Evolutionary conservation across 1,139 yeast genomes (phyloP), one percentile per base, ranked within the genome.

Genomic region (Zhuliangozyma blackwelliae): DNA sequence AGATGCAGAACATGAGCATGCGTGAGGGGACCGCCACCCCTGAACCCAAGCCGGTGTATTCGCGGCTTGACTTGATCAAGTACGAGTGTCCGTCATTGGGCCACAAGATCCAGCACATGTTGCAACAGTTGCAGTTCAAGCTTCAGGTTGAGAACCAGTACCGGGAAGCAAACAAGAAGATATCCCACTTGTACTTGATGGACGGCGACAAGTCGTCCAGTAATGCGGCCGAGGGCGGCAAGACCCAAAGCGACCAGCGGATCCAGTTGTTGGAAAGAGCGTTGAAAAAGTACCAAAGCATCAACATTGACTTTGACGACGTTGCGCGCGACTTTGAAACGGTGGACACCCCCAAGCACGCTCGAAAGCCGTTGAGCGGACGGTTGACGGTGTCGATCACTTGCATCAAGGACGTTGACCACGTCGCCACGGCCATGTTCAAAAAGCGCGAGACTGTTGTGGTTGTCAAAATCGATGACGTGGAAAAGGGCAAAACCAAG

Each of bases 51-150:
- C 80, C 81, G 1, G 51, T 67, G 10, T 78, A 75, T 52, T 77
- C 90, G 0, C 69, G 87, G 27, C 65, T 90, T 50, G 98, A 92
- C 57, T 68, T 92, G 43, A 75, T 88, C 57, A 89, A 89, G 51
- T 89, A 88, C 55, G 97, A 92, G 51, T 87, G 96, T 49, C 96
- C 97, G 1, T 86, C 95, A 1, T 67, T 92, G 50, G 96, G 97
- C n/a, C 96, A 92, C 52, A 78, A 94, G 47, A 92, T 92, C 52
- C 96, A 88, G 59, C 82, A 86, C 51, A 90, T 92, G 97, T 72
- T 92, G 40, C 97, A 89, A 61, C 95, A 89, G 58, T 70, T 92
- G 39, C 96, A 89, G 55, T 89, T 90, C 61, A 92, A 92, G 60
- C 71, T 90, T 36, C 94, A 90, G 54, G 95, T 92, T 29, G 98